Conservation (phyloP, 2,329 filamentous ascomycete species). For the Ophiostoma quercus region DNA sequence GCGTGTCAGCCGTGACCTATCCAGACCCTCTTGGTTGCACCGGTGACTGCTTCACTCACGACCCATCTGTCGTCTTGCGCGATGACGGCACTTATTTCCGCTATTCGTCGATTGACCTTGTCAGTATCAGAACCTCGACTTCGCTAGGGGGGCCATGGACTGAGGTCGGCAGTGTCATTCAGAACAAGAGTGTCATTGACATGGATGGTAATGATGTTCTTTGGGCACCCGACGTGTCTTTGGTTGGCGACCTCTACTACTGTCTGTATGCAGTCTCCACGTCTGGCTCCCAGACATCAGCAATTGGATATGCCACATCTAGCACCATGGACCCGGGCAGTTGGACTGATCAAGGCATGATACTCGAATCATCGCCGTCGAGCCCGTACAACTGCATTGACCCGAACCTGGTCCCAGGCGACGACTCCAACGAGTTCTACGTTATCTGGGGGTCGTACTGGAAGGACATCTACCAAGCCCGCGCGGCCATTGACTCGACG, state of each 20-base stretch:
- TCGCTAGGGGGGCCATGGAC: constrained; percentile 40
- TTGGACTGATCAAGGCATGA: constrained; percentile 58
- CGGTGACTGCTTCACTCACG: constrained; percentile 37
- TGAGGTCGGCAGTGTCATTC: constrained; percentile 39
- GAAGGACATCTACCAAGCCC: constrained; percentile 50
- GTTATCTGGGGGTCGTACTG: constrained; percentile 51
- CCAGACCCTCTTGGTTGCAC: constrained; percentile 31
- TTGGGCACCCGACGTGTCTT: constrained; percentile 42
- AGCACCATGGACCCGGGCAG: constrained; percentile 46
- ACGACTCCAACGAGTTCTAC: constrained; percentile 37
- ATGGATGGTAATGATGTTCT: constrained; percentile 40
- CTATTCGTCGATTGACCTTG: constrained; percentile 40
- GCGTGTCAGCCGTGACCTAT: constrained; percentile 23
- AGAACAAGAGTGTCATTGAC: constrained; percentile 38
- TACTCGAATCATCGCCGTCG: constrained; percentile 41
- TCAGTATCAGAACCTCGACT: constrained; percentile 39
- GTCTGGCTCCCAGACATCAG: constrained; percentile 54
- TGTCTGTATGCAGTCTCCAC: constrained; percentile 52
- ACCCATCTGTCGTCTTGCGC: constrained; percentile 38
- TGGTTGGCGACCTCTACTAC: constrained; percentile 41
- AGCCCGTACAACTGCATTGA: constrained; percentile 57
- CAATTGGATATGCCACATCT: constrained; percentile 24
- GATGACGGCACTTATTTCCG: constrained; percentile 41
- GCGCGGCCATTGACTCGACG: constrained; percentile 40
- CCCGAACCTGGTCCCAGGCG: constrained; percentile 44